phyloP scores from a whole-genome alignment of 441 rosid genomes.

The Pelargonium cotyledonis region DNA sequence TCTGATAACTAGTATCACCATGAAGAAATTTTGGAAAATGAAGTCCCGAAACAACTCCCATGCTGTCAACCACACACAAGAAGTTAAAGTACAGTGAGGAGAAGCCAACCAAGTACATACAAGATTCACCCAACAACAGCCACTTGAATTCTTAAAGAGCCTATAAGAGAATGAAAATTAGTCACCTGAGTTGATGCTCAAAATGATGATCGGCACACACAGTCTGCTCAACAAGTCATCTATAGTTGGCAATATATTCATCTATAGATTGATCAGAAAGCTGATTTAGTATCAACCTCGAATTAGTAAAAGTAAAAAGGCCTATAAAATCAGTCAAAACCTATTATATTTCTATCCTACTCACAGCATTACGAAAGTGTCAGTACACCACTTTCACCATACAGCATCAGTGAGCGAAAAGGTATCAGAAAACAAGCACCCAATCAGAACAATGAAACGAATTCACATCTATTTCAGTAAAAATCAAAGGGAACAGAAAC shows the following conservation, averaged over 20 bases:
- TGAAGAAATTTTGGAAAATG: too few species aligned
- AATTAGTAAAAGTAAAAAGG: constrained; percentile 10
- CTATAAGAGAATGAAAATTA: background rate
- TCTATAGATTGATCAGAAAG: constrained; percentile 59
- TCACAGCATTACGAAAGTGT: background rate
- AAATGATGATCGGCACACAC: constrained; percentile 31
- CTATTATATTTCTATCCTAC: constrained; percentile 9
- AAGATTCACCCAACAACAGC: too few species aligned
- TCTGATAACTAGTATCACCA: too few species aligned
- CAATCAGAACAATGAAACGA: constrained; percentile 11
- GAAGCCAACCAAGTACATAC: too few species aligned
- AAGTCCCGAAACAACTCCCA: too few species aligned
- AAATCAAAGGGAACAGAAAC: background rate
- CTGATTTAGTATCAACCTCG: constrained; percentile 34
- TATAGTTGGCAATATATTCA: constrained; percentile 46
- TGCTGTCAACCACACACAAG: too few species aligned
- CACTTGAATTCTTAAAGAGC: background rate
- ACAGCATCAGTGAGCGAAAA: constrained; percentile 5
- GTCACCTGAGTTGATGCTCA: constrained; percentile 17
- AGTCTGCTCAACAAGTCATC: constrained; percentile 50
- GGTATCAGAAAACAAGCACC: constrained; percentile 9
- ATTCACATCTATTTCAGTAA: constrained; percentile 18
- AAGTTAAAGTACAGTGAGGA: too few species aligned
- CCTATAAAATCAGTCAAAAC: constrained; percentile 13
- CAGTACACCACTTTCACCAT: background rate